Conservation (phyloP, 305 asterid species). For the Rubia tinctorum region DNA sequence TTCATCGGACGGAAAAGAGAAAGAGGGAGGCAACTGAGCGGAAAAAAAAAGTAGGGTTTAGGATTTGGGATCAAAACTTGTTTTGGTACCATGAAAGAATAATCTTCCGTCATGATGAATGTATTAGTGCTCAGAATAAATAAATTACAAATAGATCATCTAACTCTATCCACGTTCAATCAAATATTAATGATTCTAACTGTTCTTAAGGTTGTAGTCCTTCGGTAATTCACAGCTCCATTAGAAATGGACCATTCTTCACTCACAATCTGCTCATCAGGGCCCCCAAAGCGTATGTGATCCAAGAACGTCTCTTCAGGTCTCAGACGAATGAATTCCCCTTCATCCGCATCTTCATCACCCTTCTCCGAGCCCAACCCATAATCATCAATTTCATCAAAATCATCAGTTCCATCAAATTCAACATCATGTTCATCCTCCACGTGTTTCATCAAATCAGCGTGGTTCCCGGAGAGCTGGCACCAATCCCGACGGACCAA, state of each 20-base stretch:
- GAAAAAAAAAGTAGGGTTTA: too few species aligned
- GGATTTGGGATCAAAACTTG: too few species aligned
- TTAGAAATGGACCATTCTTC: background rate
- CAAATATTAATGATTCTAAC: too few species aligned
- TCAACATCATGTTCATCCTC: conserved; percentile 33
- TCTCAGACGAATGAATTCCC: background rate
- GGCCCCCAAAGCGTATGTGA: conserved; percentile 6
- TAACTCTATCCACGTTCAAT: too few species aligned
- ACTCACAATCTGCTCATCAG: background rate
- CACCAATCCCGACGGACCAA: conserved; percentile 66
- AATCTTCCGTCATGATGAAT: too few species aligned
- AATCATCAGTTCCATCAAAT: background rate
- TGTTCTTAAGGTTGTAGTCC: background rate
- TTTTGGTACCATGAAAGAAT: too few species aligned
- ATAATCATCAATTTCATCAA: background rate
- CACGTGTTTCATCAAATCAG: conserved; percentile 59
- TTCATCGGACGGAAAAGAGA: too few species aligned
- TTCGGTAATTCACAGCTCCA: background rate
- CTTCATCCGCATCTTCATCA: background rate
- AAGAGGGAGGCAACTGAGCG: too few species aligned
- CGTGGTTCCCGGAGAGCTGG: conserved; percentile 53
- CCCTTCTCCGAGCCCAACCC: conserved; percentile 43
- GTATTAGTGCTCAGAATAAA: too few species aligned
- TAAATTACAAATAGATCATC: too few species aligned
- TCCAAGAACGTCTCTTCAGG: background rate